These are phyloP conservation scores for Cryptococcus sp. DNA, from an alignment of 1,284 basidiomycete genomes.

Conservation along the genomic window DNA sequence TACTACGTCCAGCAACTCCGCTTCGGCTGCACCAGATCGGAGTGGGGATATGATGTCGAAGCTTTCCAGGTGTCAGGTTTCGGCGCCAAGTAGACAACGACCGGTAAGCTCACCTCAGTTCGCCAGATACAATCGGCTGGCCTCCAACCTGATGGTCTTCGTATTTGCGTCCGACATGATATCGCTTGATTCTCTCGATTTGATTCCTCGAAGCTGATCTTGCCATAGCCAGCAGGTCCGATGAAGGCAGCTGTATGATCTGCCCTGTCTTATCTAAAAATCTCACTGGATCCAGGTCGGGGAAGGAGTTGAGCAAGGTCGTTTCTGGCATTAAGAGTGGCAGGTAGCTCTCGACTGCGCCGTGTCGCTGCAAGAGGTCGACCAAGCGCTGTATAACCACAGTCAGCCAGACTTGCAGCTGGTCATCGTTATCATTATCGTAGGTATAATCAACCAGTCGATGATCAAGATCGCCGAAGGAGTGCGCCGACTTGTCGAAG, in stretches of 20 bases:
- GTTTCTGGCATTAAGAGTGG: conserved; percentile 74
- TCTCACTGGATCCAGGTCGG: conserved; percentile 63
- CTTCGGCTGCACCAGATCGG: conserved; percentile 49
- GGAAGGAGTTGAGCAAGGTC: conserved; percentile 60
- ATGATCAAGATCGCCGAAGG: conserved; percentile 56
- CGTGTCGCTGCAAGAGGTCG: conserved; percentile 80
- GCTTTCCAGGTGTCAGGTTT: conserved; percentile 17
- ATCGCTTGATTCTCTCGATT: conserved; percentile 82
- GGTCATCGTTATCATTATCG: conserved; percentile 73
- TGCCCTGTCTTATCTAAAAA: conserved; percentile 83
- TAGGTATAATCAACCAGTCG: conserved; percentile 72
- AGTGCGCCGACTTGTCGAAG: conserved; percentile 59
- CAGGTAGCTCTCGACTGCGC: conserved; percentile 78
- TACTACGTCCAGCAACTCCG: conserved; percentile 50
- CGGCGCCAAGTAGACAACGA: too few relatives aligned
- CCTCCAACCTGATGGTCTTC: conserved; percentile 43
- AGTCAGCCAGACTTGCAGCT: conserved; percentile 45
- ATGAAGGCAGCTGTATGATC: conserved; percentile 74
- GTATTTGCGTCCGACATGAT: conserved; percentile 75
- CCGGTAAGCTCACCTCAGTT: conserved; percentile 38
- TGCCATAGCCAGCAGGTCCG: conserved; percentile 79
- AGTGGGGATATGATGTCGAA: conserved; percentile 53
- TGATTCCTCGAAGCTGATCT: conserved; percentile 74
- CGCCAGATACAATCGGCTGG: conserved; percentile 44
- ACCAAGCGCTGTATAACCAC: conserved; percentile 74